These are phyloP conservation scores for Candida chauliodis DNA, from an alignment of 805 yeast species.

Conservation along the genomic window DNA sequence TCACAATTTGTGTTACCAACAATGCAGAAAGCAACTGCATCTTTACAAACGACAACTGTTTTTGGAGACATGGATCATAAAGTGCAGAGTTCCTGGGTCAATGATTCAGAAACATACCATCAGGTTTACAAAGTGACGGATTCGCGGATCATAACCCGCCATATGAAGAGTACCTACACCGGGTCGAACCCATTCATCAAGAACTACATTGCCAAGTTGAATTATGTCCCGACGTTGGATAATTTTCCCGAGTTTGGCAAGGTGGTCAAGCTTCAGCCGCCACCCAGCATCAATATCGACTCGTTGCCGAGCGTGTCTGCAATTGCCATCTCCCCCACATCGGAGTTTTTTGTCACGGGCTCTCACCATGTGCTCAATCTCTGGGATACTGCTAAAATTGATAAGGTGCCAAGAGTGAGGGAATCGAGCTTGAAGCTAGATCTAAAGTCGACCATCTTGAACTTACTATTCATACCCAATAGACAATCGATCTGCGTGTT, in stretches of 20 bases:
- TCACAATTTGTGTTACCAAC: constrained; percentile 25
- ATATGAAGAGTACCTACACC: constrained; percentile 54
- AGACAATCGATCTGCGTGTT: constrained; percentile 59
- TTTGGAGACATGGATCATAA: constrained; percentile 41
- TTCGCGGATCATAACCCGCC: constrained; percentile 28
- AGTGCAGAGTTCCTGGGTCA: neutral
- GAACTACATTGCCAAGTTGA: constrained; percentile 50
- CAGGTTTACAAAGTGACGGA: constrained; percentile 32
- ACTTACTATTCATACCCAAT: constrained; percentile 48
- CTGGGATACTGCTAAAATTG: constrained; percentile 73
- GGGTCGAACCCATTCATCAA: constrained; percentile 66
- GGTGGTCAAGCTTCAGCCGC: constrained; percentile 7
- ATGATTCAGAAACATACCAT: constrained; percentile 23
- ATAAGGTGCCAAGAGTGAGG: constrained; percentile 53
- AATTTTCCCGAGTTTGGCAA: constrained; percentile 70
- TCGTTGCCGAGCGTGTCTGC: constrained; percentile 49
- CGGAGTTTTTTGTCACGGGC: constrained; percentile 69
- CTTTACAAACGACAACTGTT: constrained; percentile 40
- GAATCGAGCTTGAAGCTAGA: constrained; percentile 43
- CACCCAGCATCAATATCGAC: constrained; percentile 16
- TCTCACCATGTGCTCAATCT: constrained; percentile 72
- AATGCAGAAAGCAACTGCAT: constrained; percentile 29
- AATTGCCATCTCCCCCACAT: constrained; percentile 48
- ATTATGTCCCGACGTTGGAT: constrained; percentile 53
- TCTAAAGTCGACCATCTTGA: constrained; percentile 47